These are phyloP conservation scores for Gloeophyllum trabeum DNA, from an alignment of 768 basidiomycete species.

Conservation along the genomic window DNA sequence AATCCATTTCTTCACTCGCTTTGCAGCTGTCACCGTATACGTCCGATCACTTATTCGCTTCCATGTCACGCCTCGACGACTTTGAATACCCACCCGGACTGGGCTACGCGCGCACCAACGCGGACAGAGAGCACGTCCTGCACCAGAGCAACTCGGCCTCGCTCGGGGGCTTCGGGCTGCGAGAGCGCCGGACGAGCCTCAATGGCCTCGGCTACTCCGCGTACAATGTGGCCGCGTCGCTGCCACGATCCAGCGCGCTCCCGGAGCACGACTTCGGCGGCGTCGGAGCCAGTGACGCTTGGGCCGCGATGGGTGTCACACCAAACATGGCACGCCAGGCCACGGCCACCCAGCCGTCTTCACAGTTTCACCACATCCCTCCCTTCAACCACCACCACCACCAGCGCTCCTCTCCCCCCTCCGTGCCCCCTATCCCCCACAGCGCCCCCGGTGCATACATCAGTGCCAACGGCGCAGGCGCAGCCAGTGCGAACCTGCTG, in stretches of 20 bases:
- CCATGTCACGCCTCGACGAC: neutral
- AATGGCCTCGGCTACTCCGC: neutral
- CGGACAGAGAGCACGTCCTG: neutral
- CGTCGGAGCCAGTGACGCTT: neutral
- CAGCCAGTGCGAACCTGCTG: slow-evolving; percentile 8
- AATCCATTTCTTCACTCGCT: too few relatives aligned
- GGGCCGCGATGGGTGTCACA: neutral
- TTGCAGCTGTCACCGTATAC: too few relatives aligned
- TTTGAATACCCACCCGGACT: neutral
- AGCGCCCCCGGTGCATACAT: slow-evolving; percentile 8
- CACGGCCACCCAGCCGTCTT: slow-evolving; percentile 2
- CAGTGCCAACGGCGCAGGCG: slow-evolving; percentile 12
- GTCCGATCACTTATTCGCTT: neutral
- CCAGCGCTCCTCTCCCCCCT: slow-evolving; percentile 14
- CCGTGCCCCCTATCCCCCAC: slow-evolving; percentile 10
- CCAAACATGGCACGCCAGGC: too few relatives aligned
- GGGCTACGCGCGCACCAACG: neutral
- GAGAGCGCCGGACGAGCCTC: neutral
- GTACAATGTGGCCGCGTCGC: neutral
- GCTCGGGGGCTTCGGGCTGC: neutral
- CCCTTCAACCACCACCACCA: slow-evolving; percentile 18
- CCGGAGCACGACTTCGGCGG: neutral
- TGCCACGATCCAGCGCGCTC: neutral
- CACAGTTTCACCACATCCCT: slow-evolving; percentile 13
- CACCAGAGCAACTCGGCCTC: neutral